These are phyloP conservation scores for Candida schatavii DNA, from an alignment of 805 yeast genomes.

Conservation along the genomic window DNA sequence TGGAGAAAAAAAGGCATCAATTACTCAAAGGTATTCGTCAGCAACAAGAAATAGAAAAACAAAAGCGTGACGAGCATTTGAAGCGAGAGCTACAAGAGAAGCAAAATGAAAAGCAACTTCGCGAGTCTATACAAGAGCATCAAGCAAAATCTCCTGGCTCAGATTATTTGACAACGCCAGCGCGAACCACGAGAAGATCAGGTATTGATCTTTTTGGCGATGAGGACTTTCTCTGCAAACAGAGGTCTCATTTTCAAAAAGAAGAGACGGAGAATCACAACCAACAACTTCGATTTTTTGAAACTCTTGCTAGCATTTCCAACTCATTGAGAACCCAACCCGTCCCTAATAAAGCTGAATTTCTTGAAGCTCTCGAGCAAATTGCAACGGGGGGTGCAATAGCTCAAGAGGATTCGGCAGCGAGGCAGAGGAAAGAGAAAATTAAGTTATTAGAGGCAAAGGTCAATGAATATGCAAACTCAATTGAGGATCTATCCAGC, in stretches of 20 bases:
- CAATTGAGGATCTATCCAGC: slow-evolving; percentile 5
- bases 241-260: slow-evolving; percentile 8
- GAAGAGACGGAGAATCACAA: slow-evolving; percentile 6
- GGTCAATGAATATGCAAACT: slow-evolving; percentile 9
- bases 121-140: no score
- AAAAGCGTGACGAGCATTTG: no score
- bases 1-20: background rate
- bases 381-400: background rate
- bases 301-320: slow-evolving; percentile 2
- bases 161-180: no score
- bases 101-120: no score
- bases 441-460: slow-evolving; percentile 6
- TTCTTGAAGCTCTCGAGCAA: background rate
- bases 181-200: no score
- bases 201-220: no score
- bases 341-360: slow-evolving; percentile 4
- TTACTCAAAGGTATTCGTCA: slow-evolving; percentile 2
- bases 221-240: slow-evolving; percentile 6
- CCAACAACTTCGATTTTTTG: slow-evolving; percentile 7
- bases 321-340: background rate
- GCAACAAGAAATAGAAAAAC: background rate
- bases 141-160: no score
- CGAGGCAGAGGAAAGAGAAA: background rate
- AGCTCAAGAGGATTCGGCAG: background rate
- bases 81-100: no score